phyloP scores from a whole-genome alignment of 2,329 filamentous ascomycete species.

The Alternaria ethzedia region DNA sequence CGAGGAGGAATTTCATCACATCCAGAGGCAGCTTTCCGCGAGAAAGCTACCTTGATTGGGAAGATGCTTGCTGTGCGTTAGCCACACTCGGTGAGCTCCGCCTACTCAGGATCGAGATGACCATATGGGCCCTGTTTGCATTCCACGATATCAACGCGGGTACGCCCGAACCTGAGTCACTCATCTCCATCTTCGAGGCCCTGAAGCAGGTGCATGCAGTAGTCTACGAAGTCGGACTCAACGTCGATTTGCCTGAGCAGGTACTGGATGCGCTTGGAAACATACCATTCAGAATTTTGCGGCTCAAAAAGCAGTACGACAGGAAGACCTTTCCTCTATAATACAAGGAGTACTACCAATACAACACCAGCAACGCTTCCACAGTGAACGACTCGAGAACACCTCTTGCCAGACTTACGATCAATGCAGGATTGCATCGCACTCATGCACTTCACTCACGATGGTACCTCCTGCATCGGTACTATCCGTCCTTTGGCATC shows the following conservation, averaged over 20 bases:
- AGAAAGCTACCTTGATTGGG: slow-evolving; percentile 7
- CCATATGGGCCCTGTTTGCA: neutral
- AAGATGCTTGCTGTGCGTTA: slow-evolving; percentile 1
- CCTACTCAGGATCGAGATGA: slow-evolving; percentile 14
- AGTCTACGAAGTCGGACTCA: slow-evolving; percentile 11
- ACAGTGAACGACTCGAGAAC: too few species aligned
- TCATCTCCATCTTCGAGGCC: neutral
- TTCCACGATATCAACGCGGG: neutral
- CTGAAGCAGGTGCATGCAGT: neutral
- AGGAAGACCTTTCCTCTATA: neutral
- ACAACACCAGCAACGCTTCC: too few species aligned
- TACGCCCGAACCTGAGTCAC: too few species aligned
- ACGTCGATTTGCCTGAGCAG: slow-evolving; percentile 3
- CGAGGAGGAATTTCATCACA: slow-evolving; percentile 1
- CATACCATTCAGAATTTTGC: slow-evolving; percentile 2
- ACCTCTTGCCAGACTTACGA: too few species aligned
- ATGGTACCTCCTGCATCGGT: neutral
- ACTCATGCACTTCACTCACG: too few species aligned
- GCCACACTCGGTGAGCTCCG: slow-evolving; percentile 2
- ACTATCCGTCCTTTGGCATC: slow-evolving; percentile 3
- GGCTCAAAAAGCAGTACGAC: neutral
- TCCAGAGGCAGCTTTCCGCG: slow-evolving; percentile 1
- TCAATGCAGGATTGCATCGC: too few species aligned
- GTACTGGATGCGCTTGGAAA: slow-evolving; percentile 1
- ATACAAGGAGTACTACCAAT: neutral